Conservation (phyloP, 345 rosid genomes). For the Isatis tinctoria region DNA sequence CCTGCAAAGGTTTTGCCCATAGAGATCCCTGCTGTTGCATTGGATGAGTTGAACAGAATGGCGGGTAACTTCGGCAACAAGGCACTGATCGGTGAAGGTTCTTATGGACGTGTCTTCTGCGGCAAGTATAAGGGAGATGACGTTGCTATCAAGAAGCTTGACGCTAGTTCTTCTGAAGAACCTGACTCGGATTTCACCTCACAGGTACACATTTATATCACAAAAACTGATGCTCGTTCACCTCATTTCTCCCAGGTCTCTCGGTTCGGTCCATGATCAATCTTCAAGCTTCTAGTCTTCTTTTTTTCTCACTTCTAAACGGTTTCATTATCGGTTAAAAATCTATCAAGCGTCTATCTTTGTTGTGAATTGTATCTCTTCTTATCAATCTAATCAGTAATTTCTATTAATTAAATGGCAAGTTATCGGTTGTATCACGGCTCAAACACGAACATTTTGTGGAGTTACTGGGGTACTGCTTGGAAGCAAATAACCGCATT, state of each 20-base stretch:
- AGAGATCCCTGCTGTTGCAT: constrained; percentile 58
- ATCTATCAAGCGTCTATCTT: background rate
- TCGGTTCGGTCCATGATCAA: background rate
- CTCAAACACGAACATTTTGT: constrained; percentile 83
- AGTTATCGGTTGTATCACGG: constrained; percentile 85
- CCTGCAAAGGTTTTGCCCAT: constrained; percentile 76
- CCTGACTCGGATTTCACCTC: constrained; percentile 80
- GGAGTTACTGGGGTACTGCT: constrained; percentile 79
- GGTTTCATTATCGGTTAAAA: too few relatives aligned
- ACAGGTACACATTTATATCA: constrained; percentile 46
- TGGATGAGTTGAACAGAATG: constrained; percentile 63
- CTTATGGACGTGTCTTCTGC: constrained; percentile 88
- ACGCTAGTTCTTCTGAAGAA: constrained; percentile 66
- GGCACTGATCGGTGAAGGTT: constrained; percentile 94
- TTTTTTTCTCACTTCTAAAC: too few relatives aligned
- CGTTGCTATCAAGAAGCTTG: constrained; percentile 90
- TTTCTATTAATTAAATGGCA: constrained; percentile 16
- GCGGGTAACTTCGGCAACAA: constrained; percentile 70
- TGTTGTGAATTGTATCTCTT: background rate
- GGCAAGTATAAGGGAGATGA: constrained; percentile 51
- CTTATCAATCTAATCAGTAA: background rate
- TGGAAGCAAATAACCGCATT: constrained; percentile 69
- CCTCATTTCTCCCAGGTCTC: background rate
- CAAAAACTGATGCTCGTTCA: background rate
- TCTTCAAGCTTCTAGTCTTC: too few relatives aligned